Conservation (phyloP, 352 stramenopile species). For the Elongisporangium prolatum region DNA sequence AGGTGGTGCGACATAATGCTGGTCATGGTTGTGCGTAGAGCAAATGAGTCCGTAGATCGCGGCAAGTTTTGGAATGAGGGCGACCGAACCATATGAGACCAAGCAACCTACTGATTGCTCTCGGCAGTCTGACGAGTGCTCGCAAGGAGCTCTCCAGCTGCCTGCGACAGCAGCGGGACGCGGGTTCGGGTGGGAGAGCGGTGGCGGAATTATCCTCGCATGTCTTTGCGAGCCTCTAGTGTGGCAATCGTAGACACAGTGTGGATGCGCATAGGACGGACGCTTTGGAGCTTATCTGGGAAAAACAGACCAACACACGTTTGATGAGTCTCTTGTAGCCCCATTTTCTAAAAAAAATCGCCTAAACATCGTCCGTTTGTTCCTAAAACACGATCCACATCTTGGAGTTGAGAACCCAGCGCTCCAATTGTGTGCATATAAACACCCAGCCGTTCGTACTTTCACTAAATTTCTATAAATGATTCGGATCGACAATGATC, state of each 20-base stretch:
- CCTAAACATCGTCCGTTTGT: neutral
- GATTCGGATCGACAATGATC: neutral
- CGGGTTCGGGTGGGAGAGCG: neutral
- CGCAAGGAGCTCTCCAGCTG: neutral
- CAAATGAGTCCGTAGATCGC: constrained; percentile 8
- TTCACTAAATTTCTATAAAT: neutral
- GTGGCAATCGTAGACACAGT: neutral
- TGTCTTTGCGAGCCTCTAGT: neutral
- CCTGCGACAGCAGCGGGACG: neutral
- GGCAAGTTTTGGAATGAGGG: neutral
- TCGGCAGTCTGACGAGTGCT: constrained; percentile 7
- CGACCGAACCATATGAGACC: neutral
- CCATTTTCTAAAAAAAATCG: neutral
- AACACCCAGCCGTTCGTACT: neutral
- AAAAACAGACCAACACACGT: neutral
- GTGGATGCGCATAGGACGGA: neutral
- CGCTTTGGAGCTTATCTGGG: neutral
- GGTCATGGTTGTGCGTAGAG: constrained; percentile 5
- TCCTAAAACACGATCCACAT: neutral
- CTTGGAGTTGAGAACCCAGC: no score
- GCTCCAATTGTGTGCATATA: no score
- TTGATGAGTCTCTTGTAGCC: neutral
- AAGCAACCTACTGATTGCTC: constrained; percentile 5
- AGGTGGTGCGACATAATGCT: constrained; percentile 4
- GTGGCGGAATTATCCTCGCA: neutral